Conservation (phyloP, 345 rosid genomes). For the Erodium maritimum region DNA sequence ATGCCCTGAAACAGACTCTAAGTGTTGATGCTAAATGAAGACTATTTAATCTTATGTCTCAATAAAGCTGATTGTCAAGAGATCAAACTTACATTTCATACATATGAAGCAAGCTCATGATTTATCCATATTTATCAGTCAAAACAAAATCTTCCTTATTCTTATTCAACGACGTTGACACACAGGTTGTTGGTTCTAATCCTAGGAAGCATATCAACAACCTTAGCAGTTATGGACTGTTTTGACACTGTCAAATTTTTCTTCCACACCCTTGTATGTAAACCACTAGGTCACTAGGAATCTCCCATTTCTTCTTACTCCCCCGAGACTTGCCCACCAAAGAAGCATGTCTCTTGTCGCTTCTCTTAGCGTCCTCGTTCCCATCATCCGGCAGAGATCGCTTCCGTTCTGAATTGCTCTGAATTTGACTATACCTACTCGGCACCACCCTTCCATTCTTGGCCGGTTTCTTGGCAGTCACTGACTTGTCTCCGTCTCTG, state of each 20-base stretch:
- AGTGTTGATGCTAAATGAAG: too few species aligned
- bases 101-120: too few species aligned
- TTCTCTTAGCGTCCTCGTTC: conserved; percentile 41
- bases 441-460: conserved; percentile 68
- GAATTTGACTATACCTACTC: conserved; percentile 55
- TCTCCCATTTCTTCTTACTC: conserved; percentile 84
- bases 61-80: too few species aligned
- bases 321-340: conserved; percentile 14
- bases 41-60: too few species aligned
- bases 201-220: conserved; percentile 43
- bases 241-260: conserved; percentile 20
- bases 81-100: too few species aligned
- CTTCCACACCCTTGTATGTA: conserved; percentile 21
- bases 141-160: conserved; percentile 46
- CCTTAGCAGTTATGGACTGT: conserved; percentile 6
- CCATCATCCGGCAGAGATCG: conserved; percentile 60
- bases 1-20: too few species aligned
- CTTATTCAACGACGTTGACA: conserved; percentile 49
- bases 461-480: conserved; percentile 33
- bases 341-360: conserved; percentile 58
- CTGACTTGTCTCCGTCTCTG: conserved; percentile 57
- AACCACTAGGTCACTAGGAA: conserved; percentile 47
- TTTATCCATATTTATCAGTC: too few species aligned
- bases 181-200: conserved; percentile 42
- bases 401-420: conserved; percentile 33